Conservation (phyloP, 257 asterid genomes). For the Solanum virginianum region DNA sequence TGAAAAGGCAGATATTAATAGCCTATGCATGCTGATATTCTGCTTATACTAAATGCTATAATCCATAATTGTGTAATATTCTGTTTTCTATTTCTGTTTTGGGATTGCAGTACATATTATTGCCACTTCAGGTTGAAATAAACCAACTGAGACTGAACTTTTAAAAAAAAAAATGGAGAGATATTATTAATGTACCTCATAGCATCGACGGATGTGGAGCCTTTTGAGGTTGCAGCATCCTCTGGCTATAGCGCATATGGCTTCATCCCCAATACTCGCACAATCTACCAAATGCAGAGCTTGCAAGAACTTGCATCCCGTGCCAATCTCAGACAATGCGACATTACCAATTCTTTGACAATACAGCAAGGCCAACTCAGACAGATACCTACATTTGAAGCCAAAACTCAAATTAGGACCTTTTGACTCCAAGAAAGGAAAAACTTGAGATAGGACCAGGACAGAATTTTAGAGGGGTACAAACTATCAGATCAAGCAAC, state of each 20-base stretch:
- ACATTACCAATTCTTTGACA: constrained; percentile 60
- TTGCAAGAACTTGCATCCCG: constrained; percentile 84
- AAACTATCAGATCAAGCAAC: neutral
- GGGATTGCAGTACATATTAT: too few species aligned
- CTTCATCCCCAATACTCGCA: constrained; percentile 73
- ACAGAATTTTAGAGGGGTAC: neutral
- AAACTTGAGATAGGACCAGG: neutral
- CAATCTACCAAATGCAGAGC: constrained; percentile 93
- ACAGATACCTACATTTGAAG: constrained; percentile 41
- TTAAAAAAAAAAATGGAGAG: too few species aligned
- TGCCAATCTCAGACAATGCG: constrained; percentile 71
- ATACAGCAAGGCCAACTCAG: constrained; percentile 72
- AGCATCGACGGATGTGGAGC: constrained; percentile 88
- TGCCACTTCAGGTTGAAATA: too few species aligned
- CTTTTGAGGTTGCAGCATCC: constrained; percentile 73
- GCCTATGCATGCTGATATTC: too few species aligned
- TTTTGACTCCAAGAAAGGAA: neutral
- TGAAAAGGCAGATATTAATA: too few species aligned
- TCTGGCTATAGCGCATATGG: constrained; percentile 64
- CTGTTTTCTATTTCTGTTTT: too few species aligned
- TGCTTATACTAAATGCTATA: too few species aligned
- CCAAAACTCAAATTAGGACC: neutral
- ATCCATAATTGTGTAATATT: too few species aligned
- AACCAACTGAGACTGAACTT: too few species aligned
- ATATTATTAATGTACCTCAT: constrained; percentile 42